A percentile compares a stretch with the other conserved stretches of the same genome.
Conservation (phyloP, 441 rosid species). For the Croton setiger region DNA sequence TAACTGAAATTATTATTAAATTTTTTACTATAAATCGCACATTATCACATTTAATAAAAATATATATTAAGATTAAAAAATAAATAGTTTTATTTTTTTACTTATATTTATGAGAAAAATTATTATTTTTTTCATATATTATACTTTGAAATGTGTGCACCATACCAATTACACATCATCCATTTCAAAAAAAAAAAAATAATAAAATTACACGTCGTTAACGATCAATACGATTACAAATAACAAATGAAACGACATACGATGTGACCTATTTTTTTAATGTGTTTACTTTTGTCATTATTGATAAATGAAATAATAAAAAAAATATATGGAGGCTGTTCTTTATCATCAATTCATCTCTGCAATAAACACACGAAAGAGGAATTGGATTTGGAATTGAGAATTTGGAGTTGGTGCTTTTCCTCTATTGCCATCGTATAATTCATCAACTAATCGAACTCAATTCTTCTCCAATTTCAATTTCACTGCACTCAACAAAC, state of each 20-base stretch:
- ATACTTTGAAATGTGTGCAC: neutral
- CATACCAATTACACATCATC: neutral
- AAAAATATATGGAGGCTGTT: neutral
- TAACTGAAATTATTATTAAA: too few relatives aligned
- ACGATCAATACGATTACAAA: neutral
- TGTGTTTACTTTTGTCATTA: neutral
- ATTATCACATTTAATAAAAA: too few relatives aligned
- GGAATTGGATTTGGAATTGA: neutral
- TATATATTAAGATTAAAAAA: too few relatives aligned
- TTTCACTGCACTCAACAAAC: neutral
- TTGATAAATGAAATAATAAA: neutral
- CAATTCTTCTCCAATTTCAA: neutral
- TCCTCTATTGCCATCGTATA: neutral
- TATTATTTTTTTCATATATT: too few relatives aligned
- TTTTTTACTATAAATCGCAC: too few relatives aligned
- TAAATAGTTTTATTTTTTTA: too few relatives aligned
- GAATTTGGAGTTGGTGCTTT: neutral
- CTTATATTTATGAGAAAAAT: too few relatives aligned
- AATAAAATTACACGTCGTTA: too few relatives aligned
- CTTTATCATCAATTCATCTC: neutral
- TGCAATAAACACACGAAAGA: neutral
- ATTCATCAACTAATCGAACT: neutral
- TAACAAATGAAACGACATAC: neutral
- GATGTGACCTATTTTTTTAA: neutral
- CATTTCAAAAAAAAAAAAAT: too few relatives aligned